phyloP scores from a whole-genome alignment of 2,329 filamentous ascomycete species.

The Podosphaera aphanis region DNA sequence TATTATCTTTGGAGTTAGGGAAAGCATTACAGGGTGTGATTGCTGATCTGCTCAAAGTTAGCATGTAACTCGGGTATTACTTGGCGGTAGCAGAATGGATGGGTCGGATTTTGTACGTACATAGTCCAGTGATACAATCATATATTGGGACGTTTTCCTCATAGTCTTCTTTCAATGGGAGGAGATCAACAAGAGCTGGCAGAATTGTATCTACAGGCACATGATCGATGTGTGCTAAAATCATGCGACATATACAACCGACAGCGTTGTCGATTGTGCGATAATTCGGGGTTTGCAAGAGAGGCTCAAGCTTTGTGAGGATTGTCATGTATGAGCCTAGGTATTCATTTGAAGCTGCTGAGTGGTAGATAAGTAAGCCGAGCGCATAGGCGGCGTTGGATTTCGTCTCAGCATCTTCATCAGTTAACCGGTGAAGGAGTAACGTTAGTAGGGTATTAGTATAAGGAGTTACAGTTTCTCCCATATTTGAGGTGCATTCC shows the following conservation, averaged over 20 bases:
- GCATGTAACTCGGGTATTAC: background rate
- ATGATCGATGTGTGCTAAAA: constrained; percentile 63
- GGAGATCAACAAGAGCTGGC: constrained; percentile 50
- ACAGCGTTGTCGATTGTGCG: constrained; percentile 82
- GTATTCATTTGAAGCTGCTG: constrained; percentile 45
- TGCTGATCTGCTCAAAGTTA: constrained; percentile 29
- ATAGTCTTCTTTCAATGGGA: constrained; percentile 79
- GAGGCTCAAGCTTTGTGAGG: constrained; percentile 63
- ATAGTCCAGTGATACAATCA: constrained; percentile 71
- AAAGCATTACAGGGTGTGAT: constrained; percentile 43
- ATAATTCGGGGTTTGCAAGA: constrained; percentile 54
- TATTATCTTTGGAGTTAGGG: constrained; percentile 45
- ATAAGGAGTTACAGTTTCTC: constrained; percentile 54
- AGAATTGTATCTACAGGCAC: constrained; percentile 65
- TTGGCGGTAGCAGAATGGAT: background rate
- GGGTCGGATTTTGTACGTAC: constrained; percentile 23
- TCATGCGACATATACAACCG: constrained; percentile 79
- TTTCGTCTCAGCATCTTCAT: constrained; percentile 78
- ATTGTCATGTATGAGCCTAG: constrained; percentile 55
- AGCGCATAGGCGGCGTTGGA: constrained; percentile 87
- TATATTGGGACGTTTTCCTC: constrained; percentile 93
- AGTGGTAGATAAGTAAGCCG: constrained; percentile 65
- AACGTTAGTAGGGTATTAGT: constrained; percentile 56
- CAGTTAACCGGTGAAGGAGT: constrained; percentile 63
- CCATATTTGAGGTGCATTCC: constrained; percentile 74